These are phyloP conservation scores for Coffea canephora DNA, from an alignment of 257 asterid species.

Conservation along the genomic window DNA sequence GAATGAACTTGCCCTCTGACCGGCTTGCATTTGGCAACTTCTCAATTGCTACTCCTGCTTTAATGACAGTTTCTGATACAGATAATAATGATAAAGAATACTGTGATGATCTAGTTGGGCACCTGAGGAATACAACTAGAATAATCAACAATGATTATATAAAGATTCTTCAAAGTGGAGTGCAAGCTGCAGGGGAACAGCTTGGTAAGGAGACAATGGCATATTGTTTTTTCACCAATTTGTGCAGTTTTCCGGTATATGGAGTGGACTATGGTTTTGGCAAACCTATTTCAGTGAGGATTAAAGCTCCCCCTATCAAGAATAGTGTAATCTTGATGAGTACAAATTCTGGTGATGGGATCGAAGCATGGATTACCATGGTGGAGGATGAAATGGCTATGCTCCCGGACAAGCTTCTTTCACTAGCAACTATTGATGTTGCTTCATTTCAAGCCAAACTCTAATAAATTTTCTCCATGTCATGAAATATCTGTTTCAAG, in stretches of 20 bases:
- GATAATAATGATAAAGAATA: neutral
- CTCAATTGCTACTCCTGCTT: slow-evolving; percentile 9
- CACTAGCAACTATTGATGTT: too few species aligned
- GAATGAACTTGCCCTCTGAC: slow-evolving; percentile 1
- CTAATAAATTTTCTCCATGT: too few species aligned
- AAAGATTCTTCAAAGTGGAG: neutral
- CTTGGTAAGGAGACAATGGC: neutral
- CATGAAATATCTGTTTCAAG: too few species aligned
- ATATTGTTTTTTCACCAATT: slow-evolving; percentile 26
- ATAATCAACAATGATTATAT: slow-evolving; percentile 14
- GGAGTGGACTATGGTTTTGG: slow-evolving; percentile 47
- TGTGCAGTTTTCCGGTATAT: slow-evolving; percentile 35
- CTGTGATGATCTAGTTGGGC: slow-evolving; percentile 11
- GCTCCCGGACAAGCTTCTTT: too few species aligned
- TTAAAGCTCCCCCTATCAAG: slow-evolving; percentile 10
- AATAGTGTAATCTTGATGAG: slow-evolving; percentile 20
- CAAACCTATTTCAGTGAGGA: slow-evolving; percentile 28
- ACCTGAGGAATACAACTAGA: slow-evolving; percentile 21
- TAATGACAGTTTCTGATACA: neutral
- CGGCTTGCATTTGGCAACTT: slow-evolving; percentile 15
- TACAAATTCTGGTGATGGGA: slow-evolving; percentile 30
- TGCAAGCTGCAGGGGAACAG: neutral
- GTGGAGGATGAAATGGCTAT: too few species aligned
- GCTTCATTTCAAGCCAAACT: too few species aligned
- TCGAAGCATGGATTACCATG: slow-evolving; percentile 39